Percentiles rank a stretch among this genome's conserved stretches.
These are phyloP conservation scores for Trichoderma sp. DNA, from an alignment of 2,329 filamentous ascomycete genomes.

Conservation along the genomic window DNA sequence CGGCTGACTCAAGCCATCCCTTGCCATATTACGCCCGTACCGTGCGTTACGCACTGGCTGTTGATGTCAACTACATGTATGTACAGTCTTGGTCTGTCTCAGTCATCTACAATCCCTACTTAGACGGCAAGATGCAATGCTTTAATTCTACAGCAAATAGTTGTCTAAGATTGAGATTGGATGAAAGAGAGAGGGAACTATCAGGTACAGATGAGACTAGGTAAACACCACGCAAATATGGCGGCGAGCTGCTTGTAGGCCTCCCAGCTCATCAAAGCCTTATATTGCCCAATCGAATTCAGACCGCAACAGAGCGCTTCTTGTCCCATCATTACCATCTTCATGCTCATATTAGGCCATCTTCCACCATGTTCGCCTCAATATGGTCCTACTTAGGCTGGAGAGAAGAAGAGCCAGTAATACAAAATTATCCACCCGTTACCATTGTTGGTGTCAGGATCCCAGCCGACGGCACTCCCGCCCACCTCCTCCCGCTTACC, in stretches of 20 bases:
- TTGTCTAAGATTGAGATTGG: not conserved
- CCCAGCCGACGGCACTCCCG: not conserved
- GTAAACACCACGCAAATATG: not conserved
- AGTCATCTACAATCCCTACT: not conserved
- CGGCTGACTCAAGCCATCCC: slow-evolving; percentile 2
- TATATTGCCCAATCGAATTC: not conserved
- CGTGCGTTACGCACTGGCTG: not conserved
- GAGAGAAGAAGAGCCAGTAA: not conserved
- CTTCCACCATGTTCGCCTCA: not conserved
- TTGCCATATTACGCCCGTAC: not conserved
- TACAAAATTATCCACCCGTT: not conserved
- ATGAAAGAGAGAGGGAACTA: not conserved
- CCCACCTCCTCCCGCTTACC: not conserved
- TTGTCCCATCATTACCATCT: not conserved
- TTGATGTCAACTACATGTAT: not conserved
- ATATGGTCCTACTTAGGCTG: not conserved
- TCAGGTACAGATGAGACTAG: not conserved
- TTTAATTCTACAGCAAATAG: not conserved
- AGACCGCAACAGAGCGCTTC: not conserved
- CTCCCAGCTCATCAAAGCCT: not conserved
- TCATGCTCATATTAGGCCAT: not conserved
- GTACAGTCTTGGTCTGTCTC: not conserved
- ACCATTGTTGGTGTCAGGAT: not conserved
- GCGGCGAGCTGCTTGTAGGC: not conserved
- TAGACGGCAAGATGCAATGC: not conserved